Evolutionary conservation across 2,329 filamentous ascomycete genomes (phyloP), one percentile per base, ranked within the genome.

Genomic region (Pestalotiopsis sp.): DNA sequence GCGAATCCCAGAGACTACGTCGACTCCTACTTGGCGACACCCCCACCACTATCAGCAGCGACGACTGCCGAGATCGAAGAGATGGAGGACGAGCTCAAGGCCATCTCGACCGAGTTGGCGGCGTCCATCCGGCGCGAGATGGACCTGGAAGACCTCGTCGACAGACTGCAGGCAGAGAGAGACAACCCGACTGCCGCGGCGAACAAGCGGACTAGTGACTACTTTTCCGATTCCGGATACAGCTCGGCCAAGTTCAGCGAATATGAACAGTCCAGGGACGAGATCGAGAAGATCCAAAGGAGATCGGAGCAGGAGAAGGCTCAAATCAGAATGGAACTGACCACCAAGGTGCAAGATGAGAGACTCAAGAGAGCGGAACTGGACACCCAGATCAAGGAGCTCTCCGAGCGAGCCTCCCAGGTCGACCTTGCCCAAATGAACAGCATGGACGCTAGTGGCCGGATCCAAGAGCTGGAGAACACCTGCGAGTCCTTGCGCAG

Each of bases 151-250:
- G 96, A 99, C 79, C 86, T 98, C 61, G 91, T 98, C 0, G 96
- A 99, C 73, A 87, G 92, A 68, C 83, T 97, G 74, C 95, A 98
- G 78, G 84, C 90, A n/a, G 94, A 98, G 76, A 86, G 86, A 71
- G 87, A 85, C 79, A 86, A 90, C 80, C 77, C 86, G 76, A 81
- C 85, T 79, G 77, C 84, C 73, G 75, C 86, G 36, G 90, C 88
- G 71, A 79, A 76, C 71, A 92, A 92, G 78, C 89, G 95, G 70
- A 97, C 93, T 11, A 98, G 96, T 81, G 96, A 99, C 81, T 98
- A 99, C 82, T 99, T 96, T 79, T 99, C 96, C 2, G 96, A 99
- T 79, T 97, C 95, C 5, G 96, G 96, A 39, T 92, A 93, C 68
- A 95, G 94, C 79, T 95, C 94, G 1, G 87, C 93, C 66, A 92